These are phyloP conservation scores for Suaeda aralocaspica DNA, from an alignment of 148 eudicot genomes.

Conservation along the genomic window DNA sequence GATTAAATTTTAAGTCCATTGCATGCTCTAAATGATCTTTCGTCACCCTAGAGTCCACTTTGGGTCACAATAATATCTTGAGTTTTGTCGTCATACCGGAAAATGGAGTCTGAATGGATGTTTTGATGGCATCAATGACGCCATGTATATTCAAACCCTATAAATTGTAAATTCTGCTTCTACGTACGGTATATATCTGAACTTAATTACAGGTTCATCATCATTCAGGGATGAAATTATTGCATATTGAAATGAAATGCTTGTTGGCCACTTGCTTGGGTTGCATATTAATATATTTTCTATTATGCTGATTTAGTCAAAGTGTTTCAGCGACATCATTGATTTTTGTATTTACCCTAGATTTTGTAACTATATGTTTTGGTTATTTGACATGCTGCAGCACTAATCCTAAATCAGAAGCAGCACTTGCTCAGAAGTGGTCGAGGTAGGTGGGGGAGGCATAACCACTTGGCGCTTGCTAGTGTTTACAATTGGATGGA, in stretches of 20 bases:
- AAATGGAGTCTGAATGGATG: background rate
- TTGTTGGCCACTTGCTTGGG: slow-evolving; percentile 2
- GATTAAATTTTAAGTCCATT: too few species aligned
- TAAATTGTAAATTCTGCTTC: background rate
- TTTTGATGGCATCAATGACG: background rate
- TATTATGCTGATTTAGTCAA: background rate
- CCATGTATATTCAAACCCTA: background rate
- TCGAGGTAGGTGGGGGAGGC: background rate
- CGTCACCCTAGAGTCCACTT: too few species aligned
- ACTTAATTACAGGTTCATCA: background rate
- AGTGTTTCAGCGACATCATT: background rate
- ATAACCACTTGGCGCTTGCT: background rate
- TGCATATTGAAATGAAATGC: background rate
- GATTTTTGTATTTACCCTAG: background rate
- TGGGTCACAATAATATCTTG: too few species aligned
- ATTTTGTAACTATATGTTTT: background rate
- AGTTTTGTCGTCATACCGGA: too few species aligned
- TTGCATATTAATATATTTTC: background rate
- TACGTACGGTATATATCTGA: background rate
- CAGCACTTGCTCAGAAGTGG: background rate
- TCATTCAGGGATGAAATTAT: background rate
- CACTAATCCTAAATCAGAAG: background rate
- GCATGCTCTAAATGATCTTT: too few species aligned
- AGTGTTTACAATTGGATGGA: background rate
- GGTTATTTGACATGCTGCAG: slow-evolving; percentile 6